These are phyloP conservation scores for Podaxis sp. DNA, from an alignment of 768 basidiomycete genomes.

Conservation along the genomic window DNA sequence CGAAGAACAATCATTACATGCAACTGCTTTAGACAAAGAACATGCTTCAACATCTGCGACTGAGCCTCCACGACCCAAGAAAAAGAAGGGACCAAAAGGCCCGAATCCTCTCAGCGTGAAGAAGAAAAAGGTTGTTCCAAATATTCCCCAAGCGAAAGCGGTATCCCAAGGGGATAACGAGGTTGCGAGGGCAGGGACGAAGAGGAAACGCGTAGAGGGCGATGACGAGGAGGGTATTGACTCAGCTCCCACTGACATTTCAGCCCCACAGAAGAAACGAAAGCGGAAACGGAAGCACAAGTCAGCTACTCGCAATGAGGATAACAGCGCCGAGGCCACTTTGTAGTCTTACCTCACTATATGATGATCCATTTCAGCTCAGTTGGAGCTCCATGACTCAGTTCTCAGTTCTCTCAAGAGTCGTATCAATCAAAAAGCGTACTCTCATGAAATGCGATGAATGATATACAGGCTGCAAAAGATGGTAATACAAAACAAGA, in stretches of 20 bases:
- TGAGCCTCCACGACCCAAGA: conserved; percentile 43
- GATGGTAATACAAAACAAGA: neutral
- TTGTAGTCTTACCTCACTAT: too few species aligned
- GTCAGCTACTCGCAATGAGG: neutral
- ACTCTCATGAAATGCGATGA: too few species aligned
- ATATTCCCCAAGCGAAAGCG: conserved; percentile 36
- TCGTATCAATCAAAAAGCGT: too few species aligned
- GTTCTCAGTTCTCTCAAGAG: too few species aligned
- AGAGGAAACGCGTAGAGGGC: conserved; percentile 27
- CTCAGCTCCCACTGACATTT: neutral
- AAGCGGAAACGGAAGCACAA: conserved; percentile 24
- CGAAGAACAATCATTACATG: conserved; percentile 61
- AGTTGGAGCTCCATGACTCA: too few species aligned
- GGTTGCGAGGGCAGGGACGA: conserved; percentile 20
- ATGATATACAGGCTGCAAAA: too few species aligned
- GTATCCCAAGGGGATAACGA: conserved; percentile 20
- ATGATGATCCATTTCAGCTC: too few species aligned
- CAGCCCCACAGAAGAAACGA: conserved; percentile 15
- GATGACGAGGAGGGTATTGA: conserved; percentile 17
- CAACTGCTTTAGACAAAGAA: conserved; percentile 47
- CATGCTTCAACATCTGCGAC: conserved; percentile 36
- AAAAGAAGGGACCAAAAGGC: conserved; percentile 74
- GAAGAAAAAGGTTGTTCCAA: conserved; percentile 61
- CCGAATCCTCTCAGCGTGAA: conserved; percentile 93
- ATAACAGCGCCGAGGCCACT: neutral